Evolutionary conservation across 2,329 filamentous ascomycete species (phyloP).

Genomic region (Ophiostoma australiae): DNA sequence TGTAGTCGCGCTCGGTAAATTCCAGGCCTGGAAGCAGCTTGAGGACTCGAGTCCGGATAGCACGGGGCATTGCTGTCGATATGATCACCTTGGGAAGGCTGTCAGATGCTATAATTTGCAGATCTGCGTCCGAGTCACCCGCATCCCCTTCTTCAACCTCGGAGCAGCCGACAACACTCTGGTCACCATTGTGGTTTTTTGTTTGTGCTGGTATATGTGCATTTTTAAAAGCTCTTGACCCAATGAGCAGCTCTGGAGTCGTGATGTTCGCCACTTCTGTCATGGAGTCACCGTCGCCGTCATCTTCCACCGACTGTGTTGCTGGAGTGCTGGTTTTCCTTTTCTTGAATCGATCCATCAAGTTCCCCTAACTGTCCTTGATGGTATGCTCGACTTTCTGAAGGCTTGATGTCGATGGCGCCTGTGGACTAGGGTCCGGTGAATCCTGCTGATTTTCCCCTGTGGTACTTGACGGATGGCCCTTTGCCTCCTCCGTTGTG

Average conservation of each 20-base stretch:
- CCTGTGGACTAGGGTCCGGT: background rate
- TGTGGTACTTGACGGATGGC: background rate
- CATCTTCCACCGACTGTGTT: too few relatives aligned
- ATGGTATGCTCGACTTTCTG: background rate
- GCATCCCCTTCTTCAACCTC: background rate
- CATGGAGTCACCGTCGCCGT: background rate
- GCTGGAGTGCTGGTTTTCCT: background rate
- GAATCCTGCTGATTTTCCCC: background rate
- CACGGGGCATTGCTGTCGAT: slow-evolving; percentile 28
- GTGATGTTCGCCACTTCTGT: background rate
- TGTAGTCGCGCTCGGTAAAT: slow-evolving; percentile 33
- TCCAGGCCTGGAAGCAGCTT: slow-evolving; percentile 29
- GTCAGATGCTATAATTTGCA: background rate
- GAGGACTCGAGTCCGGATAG: slow-evolving; percentile 27
- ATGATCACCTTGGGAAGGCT: slow-evolving; percentile 29
- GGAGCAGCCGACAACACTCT: background rate
- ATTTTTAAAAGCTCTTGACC: slow-evolving; percentile 14
- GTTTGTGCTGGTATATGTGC: background rate
- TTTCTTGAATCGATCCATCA: slow-evolving; percentile 14
- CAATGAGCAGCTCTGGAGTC: slow-evolving; percentile 15
- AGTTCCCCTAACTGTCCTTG: background rate
- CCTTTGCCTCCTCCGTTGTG: background rate
- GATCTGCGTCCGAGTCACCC: background rate
- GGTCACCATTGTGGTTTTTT: too few relatives aligned
- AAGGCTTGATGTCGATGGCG: background rate